These are phyloP conservation scores for Sanguinoderma infundibulare DNA, from an alignment of 1,284 basidiomycete species.

Conservation along the genomic window DNA sequence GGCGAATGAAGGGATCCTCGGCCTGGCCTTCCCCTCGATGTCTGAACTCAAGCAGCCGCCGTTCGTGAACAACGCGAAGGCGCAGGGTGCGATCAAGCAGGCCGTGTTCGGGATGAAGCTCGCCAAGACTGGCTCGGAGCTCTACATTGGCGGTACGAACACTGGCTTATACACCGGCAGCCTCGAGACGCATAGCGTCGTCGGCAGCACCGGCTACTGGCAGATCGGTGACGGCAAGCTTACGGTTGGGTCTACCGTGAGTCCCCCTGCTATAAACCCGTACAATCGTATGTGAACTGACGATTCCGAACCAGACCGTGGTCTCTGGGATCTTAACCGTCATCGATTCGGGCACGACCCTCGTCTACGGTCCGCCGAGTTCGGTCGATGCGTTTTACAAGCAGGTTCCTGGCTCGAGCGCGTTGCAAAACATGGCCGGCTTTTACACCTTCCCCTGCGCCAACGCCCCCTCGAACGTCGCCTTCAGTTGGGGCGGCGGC, in stretches of 20 bases:
- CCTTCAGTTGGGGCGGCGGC: constrained; percentile 40
- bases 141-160: constrained; percentile 58
- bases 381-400: constrained; percentile 50
- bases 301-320: constrained; percentile 26
- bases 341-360: constrained; percentile 51
- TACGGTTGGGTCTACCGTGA: constrained; percentile 28
- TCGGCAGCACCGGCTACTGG: constrained; percentile 34
- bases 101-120: too few relatives aligned
- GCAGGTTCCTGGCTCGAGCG: constrained; percentile 29
- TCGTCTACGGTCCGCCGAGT: constrained; percentile 47
- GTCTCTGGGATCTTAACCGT: constrained; percentile 24
- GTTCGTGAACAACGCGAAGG: too few relatives aligned
- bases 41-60: constrained; percentile 17
- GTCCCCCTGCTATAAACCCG: constrained; percentile 9
- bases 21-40: constrained; percentile 31
- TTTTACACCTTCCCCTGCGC: too few relatives aligned
- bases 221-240: constrained; percentile 27
- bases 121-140: too few relatives aligned
- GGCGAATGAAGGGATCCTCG: constrained; percentile 34
- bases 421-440: not conserved
- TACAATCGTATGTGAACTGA: not conserved
- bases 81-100: too few relatives aligned
- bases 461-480: constrained; percentile 28
- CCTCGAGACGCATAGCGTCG: constrained; percentile 42
- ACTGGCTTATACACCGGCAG: constrained; percentile 39